phyloP scores from a whole-genome alignment of 2,329 filamentous ascomycete genomes.

The Stemphylium lycopersici region DNA sequence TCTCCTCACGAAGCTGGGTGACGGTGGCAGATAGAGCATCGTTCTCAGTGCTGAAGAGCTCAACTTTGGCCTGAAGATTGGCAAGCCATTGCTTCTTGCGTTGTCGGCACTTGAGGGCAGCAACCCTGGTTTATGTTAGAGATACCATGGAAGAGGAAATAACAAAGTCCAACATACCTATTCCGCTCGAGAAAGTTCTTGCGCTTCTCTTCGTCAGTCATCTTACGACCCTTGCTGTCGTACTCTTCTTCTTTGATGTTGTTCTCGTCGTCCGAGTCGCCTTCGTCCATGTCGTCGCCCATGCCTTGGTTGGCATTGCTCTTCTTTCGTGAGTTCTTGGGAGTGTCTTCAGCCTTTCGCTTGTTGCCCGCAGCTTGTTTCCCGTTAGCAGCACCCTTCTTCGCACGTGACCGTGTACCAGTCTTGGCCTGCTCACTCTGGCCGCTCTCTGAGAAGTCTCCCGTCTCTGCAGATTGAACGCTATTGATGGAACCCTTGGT shows the following conservation, averaged over 20 bases:
- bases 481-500: slow-evolving; percentile 62
- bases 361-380: slow-evolving; percentile 55
- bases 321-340: slow-evolving; percentile 72
- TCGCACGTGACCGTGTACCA: slow-evolving; percentile 49
- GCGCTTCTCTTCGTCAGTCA: slow-evolving; percentile 98
- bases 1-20: slow-evolving; percentile 83
- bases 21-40: slow-evolving; percentile 85
- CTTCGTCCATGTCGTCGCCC: slow-evolving; percentile 58
- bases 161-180: slow-evolving; percentile 65
- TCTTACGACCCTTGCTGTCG: slow-evolving; percentile 72
- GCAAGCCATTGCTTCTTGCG: slow-evolving; percentile 99
- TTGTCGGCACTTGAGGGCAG: slow-evolving; percentile 94
- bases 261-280: slow-evolving; percentile 47
- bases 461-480: slow-evolving; percentile 62
- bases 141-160: background rate
- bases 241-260: slow-evolving; percentile 48
- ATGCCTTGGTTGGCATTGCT: slow-evolving; percentile 61
- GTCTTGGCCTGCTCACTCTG: slow-evolving; percentile 69
- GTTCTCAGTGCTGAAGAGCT: slow-evolving; percentile 90
- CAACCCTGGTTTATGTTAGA: slow-evolving; percentile 69
- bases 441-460: slow-evolving; percentile 74
- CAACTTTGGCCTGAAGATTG: slow-evolving; percentile 92
- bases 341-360: slow-evolving; percentile 77
- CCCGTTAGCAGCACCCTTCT: slow-evolving; percentile 45
- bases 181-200: slow-evolving; percentile 98